Evolutionary conservation across 164 flowering plant genomes (phyloP).

Genomic region (Stephania japonica): DNA sequence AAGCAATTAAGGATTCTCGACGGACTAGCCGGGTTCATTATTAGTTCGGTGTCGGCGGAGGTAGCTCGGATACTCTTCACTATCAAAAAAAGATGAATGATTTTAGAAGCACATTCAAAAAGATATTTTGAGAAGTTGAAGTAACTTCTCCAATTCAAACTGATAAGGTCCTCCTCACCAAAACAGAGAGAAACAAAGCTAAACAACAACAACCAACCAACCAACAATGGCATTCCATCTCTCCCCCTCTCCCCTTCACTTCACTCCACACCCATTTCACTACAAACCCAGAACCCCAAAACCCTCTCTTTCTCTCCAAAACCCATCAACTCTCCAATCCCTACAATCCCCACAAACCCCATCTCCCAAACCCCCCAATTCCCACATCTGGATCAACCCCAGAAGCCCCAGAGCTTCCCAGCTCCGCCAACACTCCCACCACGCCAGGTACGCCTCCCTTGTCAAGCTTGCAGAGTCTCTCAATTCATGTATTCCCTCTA

Average conservation of each 20-base stretch:
- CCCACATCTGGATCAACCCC: conserved; percentile 80
- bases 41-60: no score
- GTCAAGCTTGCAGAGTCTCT: conserved; percentile 43
- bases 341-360: conserved; percentile 15
- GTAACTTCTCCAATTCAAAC: neutral
- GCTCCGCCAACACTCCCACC: conserved; percentile 42
- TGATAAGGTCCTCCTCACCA: neutral
- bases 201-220: conserved; percentile 21
- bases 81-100: no score
- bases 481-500: conserved; percentile 40
- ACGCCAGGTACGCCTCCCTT: conserved; percentile 58
- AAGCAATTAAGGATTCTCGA: no score
- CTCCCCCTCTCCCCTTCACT: conserved; percentile 29
- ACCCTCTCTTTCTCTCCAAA: conserved; percentile 10
- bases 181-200: neutral
- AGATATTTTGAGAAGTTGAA: no score
- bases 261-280: conserved; percentile 14
- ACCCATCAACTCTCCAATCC: conserved; percentile 10
- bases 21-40: no score
- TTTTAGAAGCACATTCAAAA: no score
- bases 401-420: conserved; percentile 59
- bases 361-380: conserved; percentile 31
- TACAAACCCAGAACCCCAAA: conserved; percentile 13
- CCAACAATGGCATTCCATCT: conserved; percentile 36
- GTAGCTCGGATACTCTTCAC: no score